Evolutionary conservation across 2,329 filamentous ascomycete genomes (phyloP), one percentile per base, ranked within the genome.

Genomic region (Fusarium sp.): DNA sequence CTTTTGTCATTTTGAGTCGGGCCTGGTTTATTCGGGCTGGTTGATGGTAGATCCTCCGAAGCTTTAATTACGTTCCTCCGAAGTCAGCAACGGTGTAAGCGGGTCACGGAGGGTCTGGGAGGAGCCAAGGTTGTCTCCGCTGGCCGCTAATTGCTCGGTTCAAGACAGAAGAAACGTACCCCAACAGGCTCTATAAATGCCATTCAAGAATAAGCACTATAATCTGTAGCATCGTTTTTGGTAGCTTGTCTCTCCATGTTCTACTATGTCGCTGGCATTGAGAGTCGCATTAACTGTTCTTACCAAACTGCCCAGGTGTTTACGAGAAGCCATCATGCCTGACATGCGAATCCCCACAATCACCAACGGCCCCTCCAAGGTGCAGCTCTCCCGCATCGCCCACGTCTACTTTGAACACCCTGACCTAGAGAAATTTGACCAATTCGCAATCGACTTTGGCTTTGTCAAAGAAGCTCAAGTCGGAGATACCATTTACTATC

Each of bases 381-480:
- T 56, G 2, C 54, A 56, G 16, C 18, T 56, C 2, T 31, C 29
- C 54, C 54, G 54, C 7, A 56, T 56, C 1, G 29, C 54, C 9
- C 54, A 56, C 5, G 54, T 56, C n/a, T 56, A 56, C 54, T 45
- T 56, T 3, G 55, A 48, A 48, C 55, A 58, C 6, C 55, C 55
- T 1, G 41, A 48, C 8, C 6, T 48, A 0, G 41, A 48, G 0
- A n/a, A 10, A 1, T 58, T 48, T 7, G 31, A 48, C 19, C 27
- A 8, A 1, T 58, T 58, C 2, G 39, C 41, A 4, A 1, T 7
- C 2, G 55, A 57, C 14, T 57, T 57, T 27, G 55, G 55, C 14
- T 57, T 57, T 7, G 23, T 57, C 4, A 35, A 46, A 8, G 55
- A 48, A 18, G 15, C 19, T 14, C 39, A 29, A 5, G 2, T 33